phyloP scores from a whole-genome alignment of 2,329 filamentous ascomycete species.

The Macrophomina phaseolina region DNA sequence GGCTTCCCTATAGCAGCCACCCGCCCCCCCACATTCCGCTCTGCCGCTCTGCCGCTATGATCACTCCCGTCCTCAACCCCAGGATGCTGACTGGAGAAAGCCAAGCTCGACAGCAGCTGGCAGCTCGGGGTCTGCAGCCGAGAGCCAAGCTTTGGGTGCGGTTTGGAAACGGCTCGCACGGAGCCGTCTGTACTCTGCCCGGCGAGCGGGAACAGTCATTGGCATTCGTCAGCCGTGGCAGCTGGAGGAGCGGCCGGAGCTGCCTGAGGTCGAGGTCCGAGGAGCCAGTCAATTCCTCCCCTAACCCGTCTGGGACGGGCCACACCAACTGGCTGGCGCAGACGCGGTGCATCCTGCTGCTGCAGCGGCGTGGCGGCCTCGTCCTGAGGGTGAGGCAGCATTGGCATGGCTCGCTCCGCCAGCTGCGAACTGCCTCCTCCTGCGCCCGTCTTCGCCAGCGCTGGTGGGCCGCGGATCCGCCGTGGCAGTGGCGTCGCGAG shows the following conservation, averaged over 20 bases:
- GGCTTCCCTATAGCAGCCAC: not conserved
- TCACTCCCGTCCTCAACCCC: not conserved
- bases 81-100: not conserved
- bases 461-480: slow-evolving; percentile 18
- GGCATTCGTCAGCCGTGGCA: not conserved
- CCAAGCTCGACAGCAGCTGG: not conserved
- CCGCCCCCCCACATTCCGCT: not conserved
- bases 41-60: slow-evolving; percentile 5
- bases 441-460: no score
- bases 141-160: slow-evolving; percentile 12
- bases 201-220: not conserved
- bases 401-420: not conserved
- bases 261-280: not conserved
- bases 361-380: slow-evolving; percentile 12
- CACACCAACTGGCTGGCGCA: not conserved
- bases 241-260: not conserved
- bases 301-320: not conserved
- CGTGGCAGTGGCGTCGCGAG: slow-evolving; percentile 15
- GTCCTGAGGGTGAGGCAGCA: not conserved
- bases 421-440: not conserved
- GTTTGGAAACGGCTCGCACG: slow-evolving; percentile 15
- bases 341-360: slow-evolving; percentile 6
- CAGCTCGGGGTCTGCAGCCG: not conserved
- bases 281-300: not conserved
- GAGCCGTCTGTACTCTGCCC: not conserved